Conservation (phyloP, 805 yeast genomes). For the Yueomyces sp. region DNA sequence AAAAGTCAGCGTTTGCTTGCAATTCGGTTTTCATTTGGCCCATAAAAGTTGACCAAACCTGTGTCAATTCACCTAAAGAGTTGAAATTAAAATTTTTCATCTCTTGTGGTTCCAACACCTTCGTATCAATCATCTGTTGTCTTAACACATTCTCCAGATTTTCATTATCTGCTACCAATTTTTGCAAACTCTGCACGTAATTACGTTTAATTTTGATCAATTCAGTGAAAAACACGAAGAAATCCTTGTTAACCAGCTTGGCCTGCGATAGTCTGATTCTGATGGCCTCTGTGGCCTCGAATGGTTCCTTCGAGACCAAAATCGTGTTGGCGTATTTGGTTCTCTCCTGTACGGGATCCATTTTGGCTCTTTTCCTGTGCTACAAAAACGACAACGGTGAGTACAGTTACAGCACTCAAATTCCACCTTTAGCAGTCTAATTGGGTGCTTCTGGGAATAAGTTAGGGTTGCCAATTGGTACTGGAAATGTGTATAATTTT, state of each 20-base stretch:
- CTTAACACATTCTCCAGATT: constrained; percentile 25
- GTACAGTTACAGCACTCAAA: no score
- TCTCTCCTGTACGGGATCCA: constrained; percentile 11
- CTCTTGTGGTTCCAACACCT: constrained; percentile 30
- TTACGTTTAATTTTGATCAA: constrained; percentile 34
- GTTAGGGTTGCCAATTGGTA: constrained; percentile 2
- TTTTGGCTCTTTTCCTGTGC: neutral
- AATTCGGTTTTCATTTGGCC: constrained; percentile 31
- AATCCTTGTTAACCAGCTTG: constrained; percentile 41
- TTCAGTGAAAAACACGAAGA: constrained; percentile 49
- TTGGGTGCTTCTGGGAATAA: neutral
- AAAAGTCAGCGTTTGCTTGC: constrained; percentile 37
- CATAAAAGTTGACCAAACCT: constrained; percentile 33
- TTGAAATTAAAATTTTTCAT: constrained; percentile 36
- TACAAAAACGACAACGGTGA: neutral
- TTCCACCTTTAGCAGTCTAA: neutral
- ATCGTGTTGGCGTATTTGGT: constrained; percentile 30
- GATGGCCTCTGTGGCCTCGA: constrained; percentile 46
- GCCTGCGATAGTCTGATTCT: constrained; percentile 44
- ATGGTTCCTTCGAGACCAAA: constrained; percentile 32
- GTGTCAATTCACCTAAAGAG: constrained; percentile 33
- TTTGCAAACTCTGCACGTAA: constrained; percentile 37
- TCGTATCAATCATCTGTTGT: constrained; percentile 25
- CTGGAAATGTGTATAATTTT: no score
- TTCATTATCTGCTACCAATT: constrained; percentile 20